These are phyloP conservation scores for Scheffersomyces segobiensis DNA, from an alignment of 1,139 yeast species.

Conservation along the genomic window DNA sequence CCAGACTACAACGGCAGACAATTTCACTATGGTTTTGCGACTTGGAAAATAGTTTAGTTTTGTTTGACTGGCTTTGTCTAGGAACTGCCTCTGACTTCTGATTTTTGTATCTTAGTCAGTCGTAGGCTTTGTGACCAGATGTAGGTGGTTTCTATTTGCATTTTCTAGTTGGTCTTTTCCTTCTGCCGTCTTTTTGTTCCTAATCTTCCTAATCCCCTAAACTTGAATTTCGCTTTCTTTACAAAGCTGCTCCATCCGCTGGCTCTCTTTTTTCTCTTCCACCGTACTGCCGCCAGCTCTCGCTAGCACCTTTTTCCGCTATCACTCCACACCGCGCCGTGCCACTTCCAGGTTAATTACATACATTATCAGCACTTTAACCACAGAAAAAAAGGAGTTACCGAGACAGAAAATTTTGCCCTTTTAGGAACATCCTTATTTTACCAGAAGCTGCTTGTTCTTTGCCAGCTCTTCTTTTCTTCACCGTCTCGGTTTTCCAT, in stretches of 20 bases:
- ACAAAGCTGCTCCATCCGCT: not conserved
- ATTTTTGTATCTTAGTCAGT: not conserved
- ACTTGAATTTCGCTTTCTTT: not conserved
- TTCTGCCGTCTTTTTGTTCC: not conserved
- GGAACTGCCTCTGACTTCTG: not conserved
- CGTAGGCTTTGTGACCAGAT: not conserved
- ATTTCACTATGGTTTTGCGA: not conserved
- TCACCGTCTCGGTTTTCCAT: not conserved
- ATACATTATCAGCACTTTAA: not conserved
- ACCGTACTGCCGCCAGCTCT: not conserved
- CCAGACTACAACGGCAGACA: not conserved
- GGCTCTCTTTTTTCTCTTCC: not conserved
- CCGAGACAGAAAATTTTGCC: not conserved
- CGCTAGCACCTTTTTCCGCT: not conserved
- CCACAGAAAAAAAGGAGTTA: not conserved
- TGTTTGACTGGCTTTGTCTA: not conserved
- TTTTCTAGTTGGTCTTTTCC: not conserved
- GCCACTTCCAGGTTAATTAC: not conserved
- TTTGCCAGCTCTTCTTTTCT: not conserved
- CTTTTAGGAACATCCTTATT: not conserved
- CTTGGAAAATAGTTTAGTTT: not conserved
- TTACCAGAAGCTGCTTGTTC: not conserved
- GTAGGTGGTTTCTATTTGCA: not conserved
- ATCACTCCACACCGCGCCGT: not conserved
- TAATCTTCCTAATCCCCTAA: not conserved